These are phyloP conservation scores for Fusarium nisikadoi DNA, from an alignment of 2,329 filamentous ascomycete species.

Conservation along the genomic window DNA sequence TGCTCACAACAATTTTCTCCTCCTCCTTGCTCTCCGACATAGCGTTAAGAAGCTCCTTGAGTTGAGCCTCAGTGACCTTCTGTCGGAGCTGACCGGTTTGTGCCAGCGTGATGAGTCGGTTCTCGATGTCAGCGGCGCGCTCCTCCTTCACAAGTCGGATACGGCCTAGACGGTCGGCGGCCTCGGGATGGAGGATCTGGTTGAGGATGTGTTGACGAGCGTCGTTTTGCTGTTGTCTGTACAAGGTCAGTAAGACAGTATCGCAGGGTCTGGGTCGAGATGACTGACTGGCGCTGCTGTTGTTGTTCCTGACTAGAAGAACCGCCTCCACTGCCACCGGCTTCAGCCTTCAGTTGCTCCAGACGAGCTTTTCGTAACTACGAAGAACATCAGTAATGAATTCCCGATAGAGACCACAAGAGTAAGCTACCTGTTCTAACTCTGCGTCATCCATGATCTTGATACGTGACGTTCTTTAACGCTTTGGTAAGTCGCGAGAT, in stretches of 20 bases:
- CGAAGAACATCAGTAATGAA: neutral
- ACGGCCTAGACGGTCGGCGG: constrained; percentile 89
- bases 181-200: constrained; percentile 95
- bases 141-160: constrained; percentile 96
- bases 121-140: constrained; percentile 90
- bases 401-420: too few relatives aligned
- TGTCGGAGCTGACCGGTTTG: constrained; percentile 84
- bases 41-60: constrained; percentile 90
- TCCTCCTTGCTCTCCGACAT: constrained; percentile 82
- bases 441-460: constrained; percentile 57
- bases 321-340: constrained; percentile 60
- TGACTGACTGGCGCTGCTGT: constrained; percentile 63
- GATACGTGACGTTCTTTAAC: constrained; percentile 11
- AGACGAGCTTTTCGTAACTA: constrained; percentile 93
- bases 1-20: constrained; percentile 86
- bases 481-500: constrained; percentile 28
- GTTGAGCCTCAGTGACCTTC: constrained; percentile 91
- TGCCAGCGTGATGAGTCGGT: constrained; percentile 91
- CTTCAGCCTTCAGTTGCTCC: constrained; percentile 87
- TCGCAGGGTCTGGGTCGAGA: neutral
- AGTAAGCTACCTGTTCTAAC: constrained; percentile 52
- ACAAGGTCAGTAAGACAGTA: neutral
- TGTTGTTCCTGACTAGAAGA: constrained; percentile 61
- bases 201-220: constrained; percentile 80
- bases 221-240: constrained; percentile 65